Percentiles rank a stretch among this genome's conserved stretches.
phyloP scores from a whole-genome alignment of 768 basidiomycete species.

The Scleroderma citrinum region DNA sequence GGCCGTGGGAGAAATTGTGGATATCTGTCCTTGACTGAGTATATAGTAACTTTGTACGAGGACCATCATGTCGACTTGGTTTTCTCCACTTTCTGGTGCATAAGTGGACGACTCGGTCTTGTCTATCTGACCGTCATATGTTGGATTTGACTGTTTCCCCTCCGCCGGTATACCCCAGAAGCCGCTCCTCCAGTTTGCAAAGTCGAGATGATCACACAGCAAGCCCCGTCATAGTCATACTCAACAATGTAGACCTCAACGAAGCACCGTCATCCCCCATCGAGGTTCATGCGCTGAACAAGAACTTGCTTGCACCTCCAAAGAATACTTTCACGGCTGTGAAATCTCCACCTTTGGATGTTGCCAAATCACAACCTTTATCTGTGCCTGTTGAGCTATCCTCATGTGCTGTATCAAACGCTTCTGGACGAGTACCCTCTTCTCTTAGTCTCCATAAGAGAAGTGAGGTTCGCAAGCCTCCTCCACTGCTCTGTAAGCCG shows the following conservation, averaged over 20 bases:
- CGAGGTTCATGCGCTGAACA: conserved; percentile 14
- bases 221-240: conserved; percentile 27
- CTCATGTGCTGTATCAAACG: not conserved
- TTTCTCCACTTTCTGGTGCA: no score
- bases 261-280: conserved; percentile 22
- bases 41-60: no score
- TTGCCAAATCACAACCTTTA: conserved; percentile 9
- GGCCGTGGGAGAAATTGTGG: no score
- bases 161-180: conserved; percentile 20
- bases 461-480: conserved; percentile 49
- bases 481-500: conserved; percentile 59
- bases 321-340: conserved; percentile 22
- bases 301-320: conserved; percentile 21
- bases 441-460: conserved; percentile 9
- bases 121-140: conserved; percentile 11
- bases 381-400: conserved; percentile 19
- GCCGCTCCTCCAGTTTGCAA: conserved; percentile 18
- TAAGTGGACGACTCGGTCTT: not conserved
- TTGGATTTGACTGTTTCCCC: conserved; percentile 30
- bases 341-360: conserved; percentile 4
- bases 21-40: no score
- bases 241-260: conserved; percentile 22
- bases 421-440: conserved; percentile 12
- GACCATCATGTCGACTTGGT: no score
- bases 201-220: conserved; percentile 22